phyloP scores from a whole-genome alignment of 83 land plant species.

The Picea engelmannii region DNA sequence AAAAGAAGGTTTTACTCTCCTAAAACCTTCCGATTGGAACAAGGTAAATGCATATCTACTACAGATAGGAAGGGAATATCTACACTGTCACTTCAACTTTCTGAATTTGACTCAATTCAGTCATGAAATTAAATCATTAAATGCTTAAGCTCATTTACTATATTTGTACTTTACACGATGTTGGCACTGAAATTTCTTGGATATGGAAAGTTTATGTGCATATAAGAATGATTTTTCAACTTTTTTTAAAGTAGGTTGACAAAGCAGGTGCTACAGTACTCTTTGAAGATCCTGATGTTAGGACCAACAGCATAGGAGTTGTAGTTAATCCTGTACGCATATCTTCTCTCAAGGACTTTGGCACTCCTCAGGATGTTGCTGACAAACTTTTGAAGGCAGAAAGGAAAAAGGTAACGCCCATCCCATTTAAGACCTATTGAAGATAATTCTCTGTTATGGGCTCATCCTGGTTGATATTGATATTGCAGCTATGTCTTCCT shows the following conservation, averaged over 20 bases:
- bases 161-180: not conserved
- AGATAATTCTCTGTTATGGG: not conserved
- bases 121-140: not conserved
- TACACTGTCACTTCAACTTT: not conserved
- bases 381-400: conserved; percentile 91
- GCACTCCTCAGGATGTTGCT: conserved; percentile 78
- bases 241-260: conserved; percentile 60
- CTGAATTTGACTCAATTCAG: not conserved
- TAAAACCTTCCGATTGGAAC: conserved; percentile 68
- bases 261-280: conserved; percentile 92
- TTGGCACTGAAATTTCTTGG: not conserved
- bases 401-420: conserved; percentile 62
- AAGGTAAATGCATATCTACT: conserved; percentile 47
- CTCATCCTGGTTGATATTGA: conserved; percentile 1
- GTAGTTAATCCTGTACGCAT: conserved; percentile 88
- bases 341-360: conserved; percentile 71
- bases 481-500: not conserved
- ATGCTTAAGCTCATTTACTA: not conserved
- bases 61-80: not conserved
- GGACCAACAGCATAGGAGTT: conserved; percentile 83
- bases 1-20: conserved; percentile 77
- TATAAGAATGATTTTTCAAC: not conserved
- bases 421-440: not conserved
- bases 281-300: conserved; percentile 72
- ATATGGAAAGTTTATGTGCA: not conserved